Base-by-base conservation (phyloP, 805 yeast genomes). In the Zygotorulaspora sp. region DNA sequence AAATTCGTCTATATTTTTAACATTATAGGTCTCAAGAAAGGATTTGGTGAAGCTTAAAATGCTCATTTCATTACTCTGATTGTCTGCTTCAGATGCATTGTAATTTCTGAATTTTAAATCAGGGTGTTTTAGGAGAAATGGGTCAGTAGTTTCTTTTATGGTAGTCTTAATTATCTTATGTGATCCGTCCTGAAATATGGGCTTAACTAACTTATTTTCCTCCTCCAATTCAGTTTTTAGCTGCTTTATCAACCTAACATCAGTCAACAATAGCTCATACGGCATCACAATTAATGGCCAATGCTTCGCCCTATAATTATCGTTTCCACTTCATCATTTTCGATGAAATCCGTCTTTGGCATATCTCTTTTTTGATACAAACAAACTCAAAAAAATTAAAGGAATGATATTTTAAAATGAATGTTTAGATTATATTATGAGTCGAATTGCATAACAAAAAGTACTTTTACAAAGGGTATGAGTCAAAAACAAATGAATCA, bases 181-280 rank as follows among this genome's bases (percentile, higher is more conserved):
- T n/a, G 35, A 39, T 11, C 37, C 41, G 14, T 49, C 55, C 18
- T 29, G 36, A 4, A 17, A 35, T 1, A 58, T 53, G 3, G 63
- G 63, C 30, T 49, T 55, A 7, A 56, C 50, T 30, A 53, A 55
- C 7, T 36, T 25, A 4, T 31, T 26, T 2, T 32, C 14, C 2
- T 22, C 11, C 31, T 59, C 64, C 24, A 61, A 34, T 23, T 28
- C 32, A 10, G 40, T 48, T 40, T 60, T 60, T n/a, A 58, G 37
- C 3, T 31, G 8, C 32, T 57, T 58, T 17, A 57, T 40, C n/a
- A 32, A 24, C 21, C 23, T 32, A 3, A 40, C 13, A 25, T 56
- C 57, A 8, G 20, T 19, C 2, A 50, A 40, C 5, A 54, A 28
- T n/a, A 54, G 30, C 36, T 54, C 60, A 20, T 36, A 49, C 4